Evolutionary conservation across 2,329 filamentous ascomycete genomes (phyloP).

Genomic region (Pseudogymnoascus sp.): DNA sequence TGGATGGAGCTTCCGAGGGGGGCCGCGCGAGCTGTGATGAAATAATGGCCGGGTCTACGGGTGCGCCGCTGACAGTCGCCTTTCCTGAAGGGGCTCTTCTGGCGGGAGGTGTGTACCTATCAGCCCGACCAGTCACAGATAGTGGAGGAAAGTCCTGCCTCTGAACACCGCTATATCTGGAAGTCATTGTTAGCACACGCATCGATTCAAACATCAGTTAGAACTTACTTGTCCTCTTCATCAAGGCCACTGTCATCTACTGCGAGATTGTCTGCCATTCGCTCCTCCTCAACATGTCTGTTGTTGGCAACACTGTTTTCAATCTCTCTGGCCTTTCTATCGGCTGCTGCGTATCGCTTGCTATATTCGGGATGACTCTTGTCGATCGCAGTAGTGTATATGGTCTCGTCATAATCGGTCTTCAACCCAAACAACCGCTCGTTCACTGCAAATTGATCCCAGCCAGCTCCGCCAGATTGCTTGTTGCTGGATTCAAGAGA

Average conservation of each 20-base stretch:
- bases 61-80: conserved; percentile 65
- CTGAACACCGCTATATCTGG: conserved; percentile 83
- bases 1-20: conserved; percentile 23
- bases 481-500: conserved; percentile 50
- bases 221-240: conserved; percentile 80
- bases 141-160: conserved; percentile 67
- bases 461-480: conserved; percentile 36
- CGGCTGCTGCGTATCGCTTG: conserved; percentile 68
- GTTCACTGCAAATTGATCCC: conserved; percentile 94
- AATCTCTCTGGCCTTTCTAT: conserved; percentile 82
- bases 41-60: conserved; percentile 83
- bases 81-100: conserved; percentile 69
- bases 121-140: conserved; percentile 36
- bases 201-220: neutral
- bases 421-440: conserved; percentile 78
- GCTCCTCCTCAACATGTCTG: conserved; percentile 82
- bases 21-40: conserved; percentile 64
- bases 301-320: conserved; percentile 67
- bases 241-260: conserved; percentile 60
- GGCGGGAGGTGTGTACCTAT: conserved; percentile 86
- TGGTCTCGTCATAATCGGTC: conserved; percentile 86
- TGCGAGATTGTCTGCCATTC: conserved; percentile 60
- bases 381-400: conserved; percentile 90
- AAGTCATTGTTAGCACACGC: conserved; percentile 15
- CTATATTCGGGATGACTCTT: conserved; percentile 74